Evolutionary conservation across 2,329 filamentous ascomycete genomes (phyloP).

Genomic region (Scytalidium lignicola): DNA sequence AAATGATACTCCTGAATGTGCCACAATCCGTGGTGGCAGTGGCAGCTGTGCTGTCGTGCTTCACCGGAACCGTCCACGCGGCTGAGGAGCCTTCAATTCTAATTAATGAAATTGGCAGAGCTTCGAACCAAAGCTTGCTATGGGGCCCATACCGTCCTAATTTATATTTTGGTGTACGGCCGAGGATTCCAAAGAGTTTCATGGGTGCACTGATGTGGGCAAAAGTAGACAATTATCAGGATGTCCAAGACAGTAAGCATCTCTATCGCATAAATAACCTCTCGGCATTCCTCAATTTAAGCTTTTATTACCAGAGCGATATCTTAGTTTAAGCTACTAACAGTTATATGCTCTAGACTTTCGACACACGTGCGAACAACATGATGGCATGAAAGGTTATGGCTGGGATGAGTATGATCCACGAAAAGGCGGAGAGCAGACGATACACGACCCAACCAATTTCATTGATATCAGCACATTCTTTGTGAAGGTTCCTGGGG

Average conservation of each 20-base stretch:
- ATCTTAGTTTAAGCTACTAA: constrained; percentile 5
- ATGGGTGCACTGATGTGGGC: constrained; percentile 85
- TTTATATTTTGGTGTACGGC: constrained; percentile 86
- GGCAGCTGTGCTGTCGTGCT: constrained; percentile 2
- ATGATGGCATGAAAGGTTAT: constrained; percentile 90
- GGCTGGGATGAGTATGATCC: constrained; percentile 98
- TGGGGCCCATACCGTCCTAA: constrained; percentile 97
- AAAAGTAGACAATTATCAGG: constrained; percentile 71
- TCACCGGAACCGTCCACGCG: constrained; percentile 2
- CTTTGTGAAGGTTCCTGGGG: constrained; percentile 89
- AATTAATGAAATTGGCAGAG: constrained; percentile 29
- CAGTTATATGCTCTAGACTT: constrained; percentile 51
- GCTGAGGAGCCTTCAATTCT: constrained; percentile 23
- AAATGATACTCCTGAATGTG: constrained; percentile 15
- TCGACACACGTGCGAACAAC: constrained; percentile 92
- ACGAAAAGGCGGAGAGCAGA: constrained; percentile 78
- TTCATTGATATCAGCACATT: constrained; percentile 85
- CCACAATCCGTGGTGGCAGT: constrained; percentile 12
- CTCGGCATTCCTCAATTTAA: neutral
- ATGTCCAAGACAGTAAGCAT: constrained; percentile 68
- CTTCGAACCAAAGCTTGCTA: constrained; percentile 76
- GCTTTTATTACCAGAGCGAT: neutral
- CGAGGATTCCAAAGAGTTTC: constrained; percentile 75
- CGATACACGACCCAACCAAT: constrained; percentile 86
- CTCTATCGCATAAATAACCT: neutral